Evolutionary conservation across 306 rosid species (phyloP).

Genomic region (Prunus salicina): DNA sequence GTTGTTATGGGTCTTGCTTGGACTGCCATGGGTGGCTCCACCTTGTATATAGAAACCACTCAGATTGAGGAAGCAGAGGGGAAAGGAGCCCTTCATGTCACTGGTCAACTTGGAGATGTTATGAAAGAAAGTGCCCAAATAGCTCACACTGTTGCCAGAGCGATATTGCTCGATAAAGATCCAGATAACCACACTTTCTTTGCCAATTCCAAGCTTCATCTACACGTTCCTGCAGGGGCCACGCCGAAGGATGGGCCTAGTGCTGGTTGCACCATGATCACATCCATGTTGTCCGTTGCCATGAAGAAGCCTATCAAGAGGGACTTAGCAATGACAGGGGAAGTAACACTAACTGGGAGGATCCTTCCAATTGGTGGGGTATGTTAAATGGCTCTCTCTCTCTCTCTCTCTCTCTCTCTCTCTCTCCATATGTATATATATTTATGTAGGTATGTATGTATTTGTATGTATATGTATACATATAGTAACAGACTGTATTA

Average conservation of each 20-base stretch:
- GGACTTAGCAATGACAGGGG: conserved; percentile 98
- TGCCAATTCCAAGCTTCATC: conserved; percentile 80
- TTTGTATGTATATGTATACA: too few species aligned
- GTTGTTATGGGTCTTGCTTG: conserved; percentile 99
- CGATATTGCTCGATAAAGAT: conserved; percentile 52
- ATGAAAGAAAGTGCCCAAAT: conserved; percentile 99
- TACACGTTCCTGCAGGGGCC: conserved; percentile 95
- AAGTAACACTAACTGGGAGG: conserved; percentile 89
- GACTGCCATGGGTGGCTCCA: conserved; percentile 99
- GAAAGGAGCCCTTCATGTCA: conserved; percentile 68
- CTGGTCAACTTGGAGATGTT: conserved; percentile 98
- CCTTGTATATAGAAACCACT: conserved; percentile 87
- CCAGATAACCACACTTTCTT: conserved; percentile 59
- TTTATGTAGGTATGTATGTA: too few species aligned
- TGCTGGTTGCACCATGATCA: conserved; percentile 98
- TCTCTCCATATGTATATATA: not conserved
- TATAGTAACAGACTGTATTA: not conserved
- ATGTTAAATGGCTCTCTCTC: conserved; percentile 29
- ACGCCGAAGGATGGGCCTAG: conserved; percentile 98
- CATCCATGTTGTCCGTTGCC: conserved; percentile 90
- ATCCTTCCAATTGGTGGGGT: conserved; percentile 99
- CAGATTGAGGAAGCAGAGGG: conserved; percentile 77
- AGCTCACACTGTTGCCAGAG: conserved; percentile 84
- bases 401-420: not conserved
- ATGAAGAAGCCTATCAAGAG: conserved; percentile 83